Evolutionary conservation across 169 alveolate genomes (phyloP).

Genomic region (Amoebophrya sp.): DNA sequence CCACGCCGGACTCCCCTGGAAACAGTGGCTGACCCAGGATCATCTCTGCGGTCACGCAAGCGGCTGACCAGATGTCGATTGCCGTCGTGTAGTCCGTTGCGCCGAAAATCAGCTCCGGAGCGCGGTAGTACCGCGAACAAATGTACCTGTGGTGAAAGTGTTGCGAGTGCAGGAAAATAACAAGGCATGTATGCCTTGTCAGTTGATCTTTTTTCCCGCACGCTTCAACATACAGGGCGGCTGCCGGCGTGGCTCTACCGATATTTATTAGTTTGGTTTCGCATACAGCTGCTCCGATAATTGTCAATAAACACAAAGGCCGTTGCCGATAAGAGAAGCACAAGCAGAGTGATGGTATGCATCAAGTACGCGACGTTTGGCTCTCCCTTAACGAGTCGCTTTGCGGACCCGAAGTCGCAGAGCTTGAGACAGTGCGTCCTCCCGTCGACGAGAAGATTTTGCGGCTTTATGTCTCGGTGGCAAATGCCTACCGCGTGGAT

Average conservation of each 20-base stretch:
- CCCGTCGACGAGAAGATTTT: conserved; percentile 87
- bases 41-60: conserved; percentile 89
- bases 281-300: not conserved
- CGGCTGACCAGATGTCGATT: conserved; percentile 93
- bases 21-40: conserved; percentile 84
- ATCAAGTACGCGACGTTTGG: conserved; percentile 31
- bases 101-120: conserved; percentile 98
- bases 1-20: conserved; percentile 89
- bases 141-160: conserved; percentile 57
- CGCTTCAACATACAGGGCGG: no score
- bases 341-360: not conserved
- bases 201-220: no score
- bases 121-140: conserved; percentile 94
- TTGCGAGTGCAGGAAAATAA: not conserved
- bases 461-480: conserved; percentile 98
- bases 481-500: conserved; percentile 51
- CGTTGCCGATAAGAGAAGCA: not conserved
- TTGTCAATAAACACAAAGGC: not conserved
- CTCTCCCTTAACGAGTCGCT: conserved; percentile 78
- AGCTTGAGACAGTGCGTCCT: conserved; percentile 69
- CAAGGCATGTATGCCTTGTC: not conserved
- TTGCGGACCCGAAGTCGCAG: conserved; percentile 97
- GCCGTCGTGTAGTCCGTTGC: conserved; percentile 90
- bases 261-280: not conserved
- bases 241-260: no score